phyloP scores from a whole-genome alignment of 441 rosid genomes.

The Aleurites moluccanus region DNA sequence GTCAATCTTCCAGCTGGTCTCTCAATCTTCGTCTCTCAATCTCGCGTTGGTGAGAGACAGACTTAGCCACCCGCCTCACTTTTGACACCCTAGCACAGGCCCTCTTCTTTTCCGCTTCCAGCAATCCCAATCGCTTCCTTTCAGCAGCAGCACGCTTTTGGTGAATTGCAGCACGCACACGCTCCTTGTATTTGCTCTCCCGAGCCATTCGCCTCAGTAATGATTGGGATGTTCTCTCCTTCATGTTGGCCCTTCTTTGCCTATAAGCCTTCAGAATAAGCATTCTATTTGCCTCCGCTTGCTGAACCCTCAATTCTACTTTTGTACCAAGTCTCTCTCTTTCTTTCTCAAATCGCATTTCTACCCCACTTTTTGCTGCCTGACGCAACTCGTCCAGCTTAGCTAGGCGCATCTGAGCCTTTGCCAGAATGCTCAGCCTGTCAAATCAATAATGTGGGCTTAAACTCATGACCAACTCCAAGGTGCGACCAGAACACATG shows the following conservation, averaged over 20 bases:
- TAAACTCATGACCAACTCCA: not conserved
- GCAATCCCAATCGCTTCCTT: conserved; percentile 77
- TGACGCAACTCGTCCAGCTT: conserved; percentile 87
- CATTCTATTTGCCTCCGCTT: conserved; percentile 92
- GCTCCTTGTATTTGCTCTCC: conserved; percentile 90
- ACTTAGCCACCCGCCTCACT: conserved; percentile 70
- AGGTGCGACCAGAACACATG: not conserved
- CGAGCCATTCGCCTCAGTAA: conserved; percentile 71
- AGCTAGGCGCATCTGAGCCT: conserved; percentile 81
- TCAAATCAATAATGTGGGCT: conserved; percentile 7
- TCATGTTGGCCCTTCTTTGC: conserved; percentile 70
- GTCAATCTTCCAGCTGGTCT: conserved; percentile 79
- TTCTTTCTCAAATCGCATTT: conserved; percentile 73
- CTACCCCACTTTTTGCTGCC: conserved; percentile 85
- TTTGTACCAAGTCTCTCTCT: conserved; percentile 80
- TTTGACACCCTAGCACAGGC: conserved; percentile 78
- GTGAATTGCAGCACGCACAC: conserved; percentile 77
- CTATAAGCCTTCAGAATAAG: conserved; percentile 73
- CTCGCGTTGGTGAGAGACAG: conserved; percentile 81
- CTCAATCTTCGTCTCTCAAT: conserved; percentile 79
- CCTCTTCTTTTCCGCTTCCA: conserved; percentile 90
- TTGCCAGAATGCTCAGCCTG: conserved; percentile 79
- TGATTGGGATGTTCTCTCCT: conserved; percentile 88
- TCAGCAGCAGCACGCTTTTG: conserved; percentile 95
- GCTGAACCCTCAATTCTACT: conserved; percentile 80